Evolutionary conservation across 2,329 filamentous ascomycete genomes (phyloP).

Genomic region (Clonostachys chloroleuca): DNA sequence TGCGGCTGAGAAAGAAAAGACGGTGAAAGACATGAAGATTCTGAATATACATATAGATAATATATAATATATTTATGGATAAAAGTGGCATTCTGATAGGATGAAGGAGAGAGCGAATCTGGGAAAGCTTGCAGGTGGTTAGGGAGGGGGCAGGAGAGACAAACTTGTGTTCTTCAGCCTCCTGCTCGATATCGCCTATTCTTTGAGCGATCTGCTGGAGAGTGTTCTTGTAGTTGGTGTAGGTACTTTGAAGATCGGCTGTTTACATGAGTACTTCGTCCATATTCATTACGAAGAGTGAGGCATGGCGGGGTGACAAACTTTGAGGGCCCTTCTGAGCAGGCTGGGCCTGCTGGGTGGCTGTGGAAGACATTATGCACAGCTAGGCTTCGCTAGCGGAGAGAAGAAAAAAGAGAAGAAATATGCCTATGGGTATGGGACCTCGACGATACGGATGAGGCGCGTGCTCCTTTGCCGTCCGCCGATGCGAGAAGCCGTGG

Average conservation of each 20-base stretch:
- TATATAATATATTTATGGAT: too few species aligned
- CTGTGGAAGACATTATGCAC: neutral
- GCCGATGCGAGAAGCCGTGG: too few species aligned
- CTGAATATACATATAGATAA: neutral
- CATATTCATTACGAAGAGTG: neutral
- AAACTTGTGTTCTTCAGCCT: conserved; percentile 97
- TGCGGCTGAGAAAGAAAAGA: neutral
- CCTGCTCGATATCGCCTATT: conserved; percentile 96
- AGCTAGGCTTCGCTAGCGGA: neutral
- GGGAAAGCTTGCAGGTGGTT: neutral
- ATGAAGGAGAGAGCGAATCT: neutral
- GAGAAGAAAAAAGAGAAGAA: too few species aligned
- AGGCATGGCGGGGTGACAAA: conserved; percentile 22
- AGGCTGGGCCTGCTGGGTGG: conserved; percentile 36
- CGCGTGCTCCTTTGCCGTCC: too few species aligned
- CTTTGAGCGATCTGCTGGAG: conserved; percentile 93
- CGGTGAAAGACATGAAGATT: too few species aligned
- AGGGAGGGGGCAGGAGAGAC: conserved; percentile 23
- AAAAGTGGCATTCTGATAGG: too few species aligned
- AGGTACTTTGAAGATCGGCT: conserved; percentile 70
- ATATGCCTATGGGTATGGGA: neutral
- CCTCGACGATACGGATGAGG: too few species aligned
- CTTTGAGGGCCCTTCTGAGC: conserved; percentile 70
- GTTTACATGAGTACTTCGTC: neutral
- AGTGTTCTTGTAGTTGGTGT: conserved; percentile 71